Base-by-base conservation (phyloP, 2,329 filamentous ascomycete species). In the Fusarium domesticum region DNA sequence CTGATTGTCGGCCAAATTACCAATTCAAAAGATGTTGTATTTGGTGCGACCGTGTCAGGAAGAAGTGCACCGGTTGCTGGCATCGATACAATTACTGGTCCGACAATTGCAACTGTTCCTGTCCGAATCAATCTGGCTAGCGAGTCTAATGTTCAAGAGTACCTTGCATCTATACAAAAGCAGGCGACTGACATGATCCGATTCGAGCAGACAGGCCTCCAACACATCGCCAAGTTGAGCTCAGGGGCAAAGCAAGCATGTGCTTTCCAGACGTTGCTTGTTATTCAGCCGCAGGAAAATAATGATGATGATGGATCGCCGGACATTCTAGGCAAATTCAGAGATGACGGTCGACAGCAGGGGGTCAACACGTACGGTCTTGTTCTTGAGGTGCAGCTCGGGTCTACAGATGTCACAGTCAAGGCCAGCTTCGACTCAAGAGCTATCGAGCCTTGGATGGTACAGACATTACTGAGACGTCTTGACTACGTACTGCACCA, bases 101-200 rank as follows among this genome's bases (percentile, higher is more conserved):
- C 62, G 5, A 59, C 70, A 41, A 69, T 74, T 34, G 66, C 58
- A 2, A 61, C 59, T 1, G 51, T 65, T 1, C 63, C 62, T 6
- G 25, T 64, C 2, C 47, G 56, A 0, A 32, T 61, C 4, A 25
- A 18, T 0, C 6, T 57, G 14, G 59, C 63, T 74, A 31, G 38
- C 16, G n/a, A 47, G 4, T 34, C 39, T 3, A 55, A 60, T 0
- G 54, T 73, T 3, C 51, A 53, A 0, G 61, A 71, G 14, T 75
- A 71, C 43, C 60, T 81, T 7, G 57, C 70, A 12, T 54, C 57
- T 2, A 20, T 59, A 1, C 58, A 61, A 11, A 28, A 43, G 5
- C 31, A 46, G 11, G 43, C 47, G 2, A 39, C 42, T 2, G 43
- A 45, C 2, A 56, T 57, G 49, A 48, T 53, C 6, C 6, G 47